These are phyloP conservation scores for Pseudogymnoascus sp. DNA, from an alignment of 2,329 filamentous ascomycete genomes.

Conservation along the genomic window DNA sequence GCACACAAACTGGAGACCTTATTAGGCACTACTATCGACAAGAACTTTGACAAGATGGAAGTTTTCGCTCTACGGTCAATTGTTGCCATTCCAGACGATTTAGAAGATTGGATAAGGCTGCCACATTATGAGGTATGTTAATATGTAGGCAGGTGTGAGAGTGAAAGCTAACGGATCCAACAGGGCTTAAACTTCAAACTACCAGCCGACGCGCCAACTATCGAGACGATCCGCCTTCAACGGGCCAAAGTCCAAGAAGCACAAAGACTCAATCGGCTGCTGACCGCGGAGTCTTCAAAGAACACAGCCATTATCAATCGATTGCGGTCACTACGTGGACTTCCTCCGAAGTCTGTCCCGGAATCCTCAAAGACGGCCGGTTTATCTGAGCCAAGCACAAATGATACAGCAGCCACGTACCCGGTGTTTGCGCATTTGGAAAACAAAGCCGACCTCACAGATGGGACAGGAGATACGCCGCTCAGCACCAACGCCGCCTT, in stretches of 20 bases:
- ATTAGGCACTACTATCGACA: constrained; percentile 71
- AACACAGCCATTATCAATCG: constrained; percentile 64
- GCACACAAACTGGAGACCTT: constrained; percentile 78
- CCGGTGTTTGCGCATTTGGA: constrained; percentile 48
- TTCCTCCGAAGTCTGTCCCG: constrained; percentile 30
- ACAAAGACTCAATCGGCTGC: constrained; percentile 61
- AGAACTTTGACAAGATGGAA: constrained; percentile 78
- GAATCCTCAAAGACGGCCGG: constrained; percentile 41
- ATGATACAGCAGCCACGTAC: constrained; percentile 13
- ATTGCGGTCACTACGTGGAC: constrained; percentile 47
- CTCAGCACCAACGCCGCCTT: constrained; percentile 68
- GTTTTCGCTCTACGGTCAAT: constrained; percentile 87
- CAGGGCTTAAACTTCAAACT: constrained; percentile 23
- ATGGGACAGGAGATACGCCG: constrained; percentile 44
- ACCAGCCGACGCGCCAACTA: constrained; percentile 41
- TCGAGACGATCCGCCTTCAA: constrained; percentile 62
- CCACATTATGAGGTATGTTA: constrained; percentile 67
- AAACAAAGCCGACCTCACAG: constrained; percentile 42
- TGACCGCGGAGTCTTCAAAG: constrained; percentile 60
- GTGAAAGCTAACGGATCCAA: not conserved
- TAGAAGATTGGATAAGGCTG: constrained; percentile 69
- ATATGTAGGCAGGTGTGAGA: not conserved
- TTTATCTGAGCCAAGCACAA: constrained; percentile 3
- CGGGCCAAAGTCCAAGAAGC: constrained; percentile 69
- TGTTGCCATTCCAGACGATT: constrained; percentile 61